phyloP scores from a whole-genome alignment of 768 basidiomycete genomes.

The Boletus insuetus region DNA sequence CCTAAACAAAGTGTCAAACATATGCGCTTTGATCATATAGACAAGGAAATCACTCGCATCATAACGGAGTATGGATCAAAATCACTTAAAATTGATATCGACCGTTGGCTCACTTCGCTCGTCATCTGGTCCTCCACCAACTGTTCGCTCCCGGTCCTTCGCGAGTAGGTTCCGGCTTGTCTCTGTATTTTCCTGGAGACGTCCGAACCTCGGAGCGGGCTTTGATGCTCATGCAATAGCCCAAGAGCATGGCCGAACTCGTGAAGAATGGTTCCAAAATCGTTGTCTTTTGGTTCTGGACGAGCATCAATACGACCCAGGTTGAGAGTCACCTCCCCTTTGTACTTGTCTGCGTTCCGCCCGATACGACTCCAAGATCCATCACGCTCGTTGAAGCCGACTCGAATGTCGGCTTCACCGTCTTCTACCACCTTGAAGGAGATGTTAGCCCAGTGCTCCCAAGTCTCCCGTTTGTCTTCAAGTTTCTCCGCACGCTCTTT shows the following conservation, averaged over 20 bases:
- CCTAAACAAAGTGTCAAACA: background rate
- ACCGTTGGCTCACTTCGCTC: background rate
- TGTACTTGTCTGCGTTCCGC: background rate
- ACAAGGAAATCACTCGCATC: background rate
- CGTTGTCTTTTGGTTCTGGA: background rate
- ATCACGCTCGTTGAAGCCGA: background rate
- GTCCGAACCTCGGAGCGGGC: background rate
- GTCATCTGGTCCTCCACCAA: background rate
- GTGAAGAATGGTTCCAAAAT: background rate
- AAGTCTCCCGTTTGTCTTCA: background rate
- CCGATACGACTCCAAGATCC: background rate
- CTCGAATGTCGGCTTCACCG: background rate
- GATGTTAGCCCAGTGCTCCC: background rate
- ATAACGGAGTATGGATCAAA: background rate
- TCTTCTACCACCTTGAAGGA: background rate
- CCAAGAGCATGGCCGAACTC: background rate
- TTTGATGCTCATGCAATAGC: background rate
- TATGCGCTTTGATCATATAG: background rate
- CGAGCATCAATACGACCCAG: background rate
- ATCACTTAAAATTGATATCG: background rate
- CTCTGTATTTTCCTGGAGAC: background rate
- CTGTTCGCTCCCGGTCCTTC: too few species aligned
- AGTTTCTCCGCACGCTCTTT: background rate
- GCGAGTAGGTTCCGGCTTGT: background rate
- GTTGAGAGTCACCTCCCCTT: background rate